These are phyloP conservation scores for Periconia digitata DNA, from an alignment of 2,329 filamentous ascomycete genomes.

Conservation along the genomic window DNA sequence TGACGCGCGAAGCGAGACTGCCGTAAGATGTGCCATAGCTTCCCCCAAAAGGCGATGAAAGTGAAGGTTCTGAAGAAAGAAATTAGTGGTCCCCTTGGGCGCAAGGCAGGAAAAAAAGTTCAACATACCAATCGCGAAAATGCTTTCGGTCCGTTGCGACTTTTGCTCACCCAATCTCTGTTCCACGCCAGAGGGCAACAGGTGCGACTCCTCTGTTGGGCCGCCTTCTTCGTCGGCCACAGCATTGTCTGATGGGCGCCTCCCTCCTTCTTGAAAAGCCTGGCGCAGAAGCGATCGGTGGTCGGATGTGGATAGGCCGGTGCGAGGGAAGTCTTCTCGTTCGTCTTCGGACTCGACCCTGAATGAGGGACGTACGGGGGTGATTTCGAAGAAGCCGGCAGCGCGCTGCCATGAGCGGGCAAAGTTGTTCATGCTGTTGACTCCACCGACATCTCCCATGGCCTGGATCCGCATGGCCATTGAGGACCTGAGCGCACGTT, in stretches of 20 bases:
- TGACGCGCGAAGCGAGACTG: conserved; percentile 59
- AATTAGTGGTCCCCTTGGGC: too few relatives aligned
- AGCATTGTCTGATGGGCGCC: conserved; percentile 42
- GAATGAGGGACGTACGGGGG: conserved; percentile 76
- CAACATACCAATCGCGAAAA: conserved; percentile 44
- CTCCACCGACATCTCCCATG: conserved; percentile 74
- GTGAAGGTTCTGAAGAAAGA: conserved; percentile 45
- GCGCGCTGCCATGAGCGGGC: conserved; percentile 90
- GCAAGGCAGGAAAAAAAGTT: neutral
- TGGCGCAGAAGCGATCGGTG: conserved; percentile 47
- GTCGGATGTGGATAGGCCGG: conserved; percentile 38
- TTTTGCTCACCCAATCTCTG: conserved; percentile 29
- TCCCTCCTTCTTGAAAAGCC: conserved; percentile 41
- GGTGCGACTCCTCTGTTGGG: conserved; percentile 31
- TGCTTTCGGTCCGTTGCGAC: conserved; percentile 44
- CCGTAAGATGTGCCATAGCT: conserved; percentile 69
- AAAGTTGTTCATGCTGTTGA: conserved; percentile 94
- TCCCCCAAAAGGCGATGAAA: conserved; percentile 69
- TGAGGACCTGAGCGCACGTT: conserved; percentile 41
- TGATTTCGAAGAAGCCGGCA: conserved; percentile 83
- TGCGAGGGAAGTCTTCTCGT: conserved; percentile 33
- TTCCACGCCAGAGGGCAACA: conserved; percentile 30
- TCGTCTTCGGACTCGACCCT: conserved; percentile 50
- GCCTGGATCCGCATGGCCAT: conserved; percentile 54
- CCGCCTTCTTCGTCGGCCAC: conserved; percentile 38